Conservation (phyloP, 1,139 yeast species). For the Martiniozyma asiatica region DNA sequence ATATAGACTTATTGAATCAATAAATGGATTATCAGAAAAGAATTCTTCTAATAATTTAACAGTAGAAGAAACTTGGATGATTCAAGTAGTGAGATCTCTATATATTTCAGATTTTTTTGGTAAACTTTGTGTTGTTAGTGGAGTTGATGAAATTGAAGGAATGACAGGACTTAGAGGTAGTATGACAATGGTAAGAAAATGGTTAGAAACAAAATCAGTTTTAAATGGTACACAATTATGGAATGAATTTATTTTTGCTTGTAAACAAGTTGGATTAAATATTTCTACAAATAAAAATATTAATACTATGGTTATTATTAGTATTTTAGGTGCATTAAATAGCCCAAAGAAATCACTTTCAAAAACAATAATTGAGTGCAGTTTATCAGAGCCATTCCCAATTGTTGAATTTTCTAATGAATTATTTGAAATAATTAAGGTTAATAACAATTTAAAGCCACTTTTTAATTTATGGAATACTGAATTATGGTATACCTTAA, state of each 20-base stretch:
- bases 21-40: slow-evolving; percentile 1
- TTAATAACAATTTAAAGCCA: slow-evolving; percentile 1
- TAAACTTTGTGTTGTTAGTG: slow-evolving; percentile 13
- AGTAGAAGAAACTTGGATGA: slow-evolving; percentile 17
- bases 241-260: slow-evolving; percentile 4
- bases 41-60: slow-evolving; percentile 2
- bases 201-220: slow-evolving; percentile 24
- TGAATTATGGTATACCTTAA: slow-evolving; percentile 8
- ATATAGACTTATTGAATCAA: slow-evolving; percentile 29
- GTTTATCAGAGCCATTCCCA: slow-evolving; percentile 32
- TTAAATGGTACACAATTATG: slow-evolving; percentile 3
- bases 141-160: slow-evolving; percentile 11
- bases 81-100: slow-evolving; percentile 12
- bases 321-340: slow-evolving; percentile 30
- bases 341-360: slow-evolving; percentile 47
- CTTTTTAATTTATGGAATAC: slow-evolving; percentile 12
- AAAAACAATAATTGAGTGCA: slow-evolving; percentile 47
- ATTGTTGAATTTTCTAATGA: slow-evolving; percentile 18
- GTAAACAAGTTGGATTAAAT: slow-evolving; percentile 8
- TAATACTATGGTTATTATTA: slow-evolving; percentile 5
- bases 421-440: slow-evolving; percentile 1
- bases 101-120: slow-evolving; percentile 17
- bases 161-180: slow-evolving; percentile 13
- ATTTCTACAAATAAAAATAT: background rate
- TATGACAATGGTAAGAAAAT: slow-evolving; percentile 30